Evolutionary conservation across 345 rosid genomes (phyloP).

Genomic region (Lepidium didymum): DNA sequence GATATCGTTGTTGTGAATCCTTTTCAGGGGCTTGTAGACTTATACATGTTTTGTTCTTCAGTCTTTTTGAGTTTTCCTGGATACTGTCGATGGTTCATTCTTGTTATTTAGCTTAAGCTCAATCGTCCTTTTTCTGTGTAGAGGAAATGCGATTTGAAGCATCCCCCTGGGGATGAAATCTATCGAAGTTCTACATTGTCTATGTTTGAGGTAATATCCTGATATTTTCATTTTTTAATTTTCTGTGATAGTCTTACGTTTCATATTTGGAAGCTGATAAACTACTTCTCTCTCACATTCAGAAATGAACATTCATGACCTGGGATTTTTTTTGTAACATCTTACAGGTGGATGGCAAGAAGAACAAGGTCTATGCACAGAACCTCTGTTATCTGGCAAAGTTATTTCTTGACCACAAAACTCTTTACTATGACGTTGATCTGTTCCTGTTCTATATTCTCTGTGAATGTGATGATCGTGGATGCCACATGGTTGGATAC

Average conservation of each 20-base stretch:
- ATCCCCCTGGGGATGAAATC: constrained; percentile 99
- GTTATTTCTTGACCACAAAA: constrained; percentile 96
- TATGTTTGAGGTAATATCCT: constrained; percentile 83
- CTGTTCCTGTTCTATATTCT: constrained; percentile 84
- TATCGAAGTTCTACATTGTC: constrained; percentile 94
- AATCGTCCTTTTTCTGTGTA: constrained; percentile 20
- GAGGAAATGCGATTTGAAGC: constrained; percentile 96
- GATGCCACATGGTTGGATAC: constrained; percentile 99
- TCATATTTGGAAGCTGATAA: background rate
- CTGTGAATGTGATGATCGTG: constrained; percentile 99
- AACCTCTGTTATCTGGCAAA: constrained; percentile 97
- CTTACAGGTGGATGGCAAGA: constrained; percentile 69
- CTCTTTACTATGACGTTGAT: constrained; percentile 97
- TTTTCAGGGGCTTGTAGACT: background rate
- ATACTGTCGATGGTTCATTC: background rate
- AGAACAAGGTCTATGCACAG: constrained; percentile 98
- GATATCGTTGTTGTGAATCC: background rate
- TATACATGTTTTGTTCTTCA: background rate
- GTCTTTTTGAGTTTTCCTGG: background rate
- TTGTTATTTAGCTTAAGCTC: background rate
- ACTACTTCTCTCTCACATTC: background rate
- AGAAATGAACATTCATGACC: background rate
- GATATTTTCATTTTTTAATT: background rate
- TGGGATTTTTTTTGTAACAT: background rate
- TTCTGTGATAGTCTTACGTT: background rate